Conservation (phyloP, 2,329 filamentous ascomycete genomes). For the Colletotrichum karsti region DNA sequence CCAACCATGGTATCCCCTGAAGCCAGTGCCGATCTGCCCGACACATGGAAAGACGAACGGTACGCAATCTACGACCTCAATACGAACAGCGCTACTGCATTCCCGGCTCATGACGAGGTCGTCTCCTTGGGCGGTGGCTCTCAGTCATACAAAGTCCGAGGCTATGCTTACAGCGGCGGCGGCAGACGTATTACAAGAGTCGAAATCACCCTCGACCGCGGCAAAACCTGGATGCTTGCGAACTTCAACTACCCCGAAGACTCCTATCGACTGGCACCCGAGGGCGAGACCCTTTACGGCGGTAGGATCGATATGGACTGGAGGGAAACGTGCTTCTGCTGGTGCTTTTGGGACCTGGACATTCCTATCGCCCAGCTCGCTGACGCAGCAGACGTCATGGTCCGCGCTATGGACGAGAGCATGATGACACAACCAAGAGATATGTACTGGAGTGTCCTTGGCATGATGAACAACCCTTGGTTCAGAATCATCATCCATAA, state of each 20-base stretch:
- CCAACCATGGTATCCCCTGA: constrained; percentile 89
- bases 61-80: constrained; percentile 95
- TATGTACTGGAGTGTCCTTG: constrained; percentile 95
- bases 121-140: constrained; percentile 53
- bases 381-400: constrained; percentile 75
- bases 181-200: constrained; percentile 85
- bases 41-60: constrained; percentile 87
- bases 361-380: constrained; percentile 70
- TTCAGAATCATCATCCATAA: constrained; percentile 81
- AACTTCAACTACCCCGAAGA: constrained; percentile 87
- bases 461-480: constrained; percentile 99
- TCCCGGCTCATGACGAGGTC: constrained; percentile 80
- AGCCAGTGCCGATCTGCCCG: constrained; percentile 75
- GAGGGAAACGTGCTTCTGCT: constrained; percentile 86
- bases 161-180: constrained; percentile 90
- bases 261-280: constrained; percentile 72
- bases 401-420: constrained; percentile 89
- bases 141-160: constrained; percentile 70
- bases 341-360: constrained; percentile 89
- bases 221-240: constrained; percentile 80
- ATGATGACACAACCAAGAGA: constrained; percentile 89
- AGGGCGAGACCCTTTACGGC: constrained; percentile 73
- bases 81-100: constrained; percentile 83
- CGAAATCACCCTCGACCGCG: constrained; percentile 85
- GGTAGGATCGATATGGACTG: constrained; percentile 82